These are phyloP conservation scores for Lentinula aciculospora DNA, from an alignment of 768 basidiomycete species.

Conservation along the genomic window DNA sequence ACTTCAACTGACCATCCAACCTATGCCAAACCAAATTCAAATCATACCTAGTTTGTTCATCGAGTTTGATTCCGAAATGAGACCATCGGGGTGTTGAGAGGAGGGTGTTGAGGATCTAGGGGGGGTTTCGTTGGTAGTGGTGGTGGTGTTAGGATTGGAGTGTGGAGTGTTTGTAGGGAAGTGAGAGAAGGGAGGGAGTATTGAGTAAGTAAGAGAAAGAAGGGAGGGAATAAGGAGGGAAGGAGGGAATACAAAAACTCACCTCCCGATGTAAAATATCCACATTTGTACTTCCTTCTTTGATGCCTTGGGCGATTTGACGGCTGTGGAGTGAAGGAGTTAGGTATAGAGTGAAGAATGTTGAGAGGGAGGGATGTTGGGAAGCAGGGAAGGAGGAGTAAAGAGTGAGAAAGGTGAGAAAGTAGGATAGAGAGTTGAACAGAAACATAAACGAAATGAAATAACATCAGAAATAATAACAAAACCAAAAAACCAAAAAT, in stretches of 20 bases:
- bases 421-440: too few relatives aligned
- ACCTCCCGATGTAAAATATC: slow-evolving; percentile 56
- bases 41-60: slow-evolving; percentile 33
- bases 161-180: background rate
- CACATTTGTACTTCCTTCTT: slow-evolving; percentile 41
- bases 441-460: too few relatives aligned
- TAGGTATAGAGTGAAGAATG: background rate
- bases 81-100: slow-evolving; percentile 45
- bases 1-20: slow-evolving; percentile 33
- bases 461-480: too few relatives aligned
- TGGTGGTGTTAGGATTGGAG: background rate
- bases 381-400: too few relatives aligned
- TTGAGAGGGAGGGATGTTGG: background rate
- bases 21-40: slow-evolving; percentile 56
- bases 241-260: too few relatives aligned
- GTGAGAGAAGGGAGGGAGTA: too few relatives aligned
- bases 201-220: too few relatives aligned
- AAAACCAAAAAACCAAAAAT: too few relatives aligned
- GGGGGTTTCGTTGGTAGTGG: too few relatives aligned
- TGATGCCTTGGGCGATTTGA: slow-evolving; percentile 37
- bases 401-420: too few relatives aligned
- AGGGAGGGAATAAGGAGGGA: too few relatives aligned
- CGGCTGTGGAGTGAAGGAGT: slow-evolving; percentile 22
- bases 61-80: slow-evolving; percentile 38
- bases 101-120: slow-evolving; percentile 57